A percentile compares a stretch with the other conserved stretches of the same genome.
phyloP scores from a whole-genome alignment of 768 basidiomycete genomes.

The Symmetrospora coprosmae region DNA sequence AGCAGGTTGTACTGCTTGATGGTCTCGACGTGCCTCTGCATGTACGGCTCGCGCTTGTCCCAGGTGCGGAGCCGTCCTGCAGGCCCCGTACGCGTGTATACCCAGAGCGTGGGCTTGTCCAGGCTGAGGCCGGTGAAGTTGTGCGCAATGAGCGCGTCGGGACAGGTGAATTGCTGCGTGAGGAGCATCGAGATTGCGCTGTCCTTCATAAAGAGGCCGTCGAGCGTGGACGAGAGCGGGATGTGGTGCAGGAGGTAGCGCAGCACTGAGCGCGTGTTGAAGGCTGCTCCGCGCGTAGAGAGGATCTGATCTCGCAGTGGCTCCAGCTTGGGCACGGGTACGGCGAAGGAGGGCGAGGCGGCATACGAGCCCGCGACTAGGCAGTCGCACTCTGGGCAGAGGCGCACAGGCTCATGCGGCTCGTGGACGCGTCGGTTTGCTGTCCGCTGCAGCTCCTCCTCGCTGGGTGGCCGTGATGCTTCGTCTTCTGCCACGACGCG shows the following conservation, averaged over 20 bases:
- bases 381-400: conserved; percentile 15
- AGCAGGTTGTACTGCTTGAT: background rate
- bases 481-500: too few species aligned
- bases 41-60: conserved; percentile 6
- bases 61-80: conserved; percentile 9
- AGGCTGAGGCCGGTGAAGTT: conserved; percentile 8
- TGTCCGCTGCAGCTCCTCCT: background rate
- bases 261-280: background rate
- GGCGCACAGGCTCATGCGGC: conserved; percentile 5
- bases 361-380: conserved; percentile 5
- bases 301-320: background rate
- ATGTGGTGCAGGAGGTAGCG: conserved; percentile 11
- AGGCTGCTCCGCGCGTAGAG: background rate
- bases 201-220: conserved; percentile 13
- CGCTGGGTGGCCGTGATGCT: background rate
- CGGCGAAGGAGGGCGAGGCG: background rate
- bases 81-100: conserved; percentile 15
- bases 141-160: conserved; percentile 14
- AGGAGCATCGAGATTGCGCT: background rate
- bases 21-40: conserved; percentile 1
- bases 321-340: background rate
- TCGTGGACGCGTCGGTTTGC: background rate
- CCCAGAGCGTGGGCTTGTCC: conserved; percentile 10
- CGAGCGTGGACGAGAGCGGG: background rate
- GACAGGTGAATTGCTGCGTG: conserved; percentile 15